Percentiles rank a stretch among this genome's conserved stretches.
These are phyloP conservation scores for Mycena capillaripes DNA, from an alignment of 768 basidiomycete genomes.

Conservation along the genomic window DNA sequence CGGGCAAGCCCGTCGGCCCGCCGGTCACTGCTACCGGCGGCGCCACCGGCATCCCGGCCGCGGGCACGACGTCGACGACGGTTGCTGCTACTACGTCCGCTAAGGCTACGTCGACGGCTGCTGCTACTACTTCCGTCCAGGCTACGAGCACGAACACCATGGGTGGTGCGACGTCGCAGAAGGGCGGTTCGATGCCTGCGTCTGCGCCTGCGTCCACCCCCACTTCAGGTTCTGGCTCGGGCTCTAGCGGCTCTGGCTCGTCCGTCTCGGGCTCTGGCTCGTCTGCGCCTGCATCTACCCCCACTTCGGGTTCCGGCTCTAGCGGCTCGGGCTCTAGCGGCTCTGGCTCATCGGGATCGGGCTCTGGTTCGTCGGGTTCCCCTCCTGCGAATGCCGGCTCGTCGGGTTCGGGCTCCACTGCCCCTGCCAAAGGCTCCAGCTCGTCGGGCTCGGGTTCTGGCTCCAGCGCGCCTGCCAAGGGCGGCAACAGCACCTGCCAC, in stretches of 20 bases:
- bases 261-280: neutral
- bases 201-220: neutral
- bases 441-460: too few relatives aligned
- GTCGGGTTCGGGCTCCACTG: slow-evolving; percentile 5
- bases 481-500: slow-evolving; percentile 14
- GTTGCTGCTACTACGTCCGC: neutral
- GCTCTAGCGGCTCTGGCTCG: slow-evolving; percentile 1
- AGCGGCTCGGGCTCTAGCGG: slow-evolving; percentile 8
- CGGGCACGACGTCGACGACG: neutral
- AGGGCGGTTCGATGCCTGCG: neutral
- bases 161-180: neutral
- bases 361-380: too few relatives aligned
- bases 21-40: slow-evolving; percentile 30
- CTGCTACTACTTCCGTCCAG: neutral
- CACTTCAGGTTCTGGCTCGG: slow-evolving; percentile 17
- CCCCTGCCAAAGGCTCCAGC: neutral
- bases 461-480: neutral
- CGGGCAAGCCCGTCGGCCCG: slow-evolving; percentile 47
- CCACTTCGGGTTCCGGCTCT: slow-evolving; percentile 21
- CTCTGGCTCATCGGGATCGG: neutral
- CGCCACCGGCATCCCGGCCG: neutral
- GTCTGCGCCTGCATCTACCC: neutral
- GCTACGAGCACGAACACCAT: neutral
- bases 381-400: too few relatives aligned
- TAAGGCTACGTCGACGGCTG: neutral